A percentile compares a stretch with the other conserved stretches of the same genome.
Evolutionary conservation across 2,329 filamentous ascomycete genomes (phyloP).

Genomic region (Teratosphaeria nubilosa): DNA sequence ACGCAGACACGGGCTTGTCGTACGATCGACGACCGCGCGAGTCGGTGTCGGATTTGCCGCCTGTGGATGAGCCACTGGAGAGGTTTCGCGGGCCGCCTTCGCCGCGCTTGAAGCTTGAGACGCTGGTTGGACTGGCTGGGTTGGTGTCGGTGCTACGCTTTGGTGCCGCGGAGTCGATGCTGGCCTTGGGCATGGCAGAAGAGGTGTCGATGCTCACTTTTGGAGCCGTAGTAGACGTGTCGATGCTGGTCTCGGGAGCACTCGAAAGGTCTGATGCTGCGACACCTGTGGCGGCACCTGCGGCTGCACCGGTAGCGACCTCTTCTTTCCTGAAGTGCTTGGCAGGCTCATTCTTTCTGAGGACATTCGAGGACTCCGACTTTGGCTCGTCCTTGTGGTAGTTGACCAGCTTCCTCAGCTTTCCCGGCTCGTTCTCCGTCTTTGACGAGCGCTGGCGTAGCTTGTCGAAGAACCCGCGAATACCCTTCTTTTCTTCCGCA

Average conservation of each 20-base stretch:
- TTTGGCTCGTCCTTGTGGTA: not conserved
- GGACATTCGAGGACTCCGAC: not conserved
- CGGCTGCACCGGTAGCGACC: conserved; percentile 1
- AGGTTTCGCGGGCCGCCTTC: conserved; percentile 7
- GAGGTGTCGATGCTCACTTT: not conserved
- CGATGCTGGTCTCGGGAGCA: not conserved
- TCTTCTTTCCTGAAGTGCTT: conserved; percentile 2
- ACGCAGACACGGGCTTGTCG: not conserved
- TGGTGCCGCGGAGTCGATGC: not conserved
- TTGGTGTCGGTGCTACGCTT: not conserved
- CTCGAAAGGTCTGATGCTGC: not conserved
- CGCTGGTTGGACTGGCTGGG: conserved; percentile 7
- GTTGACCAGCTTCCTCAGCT: not conserved
- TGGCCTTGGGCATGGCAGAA: not conserved
- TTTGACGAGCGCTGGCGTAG: conserved; percentile 12
- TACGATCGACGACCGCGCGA: conserved; percentile 17
- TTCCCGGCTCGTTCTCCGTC: conserved; percentile 9
- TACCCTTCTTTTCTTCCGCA: conserved; percentile 15
- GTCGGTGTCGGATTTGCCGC: conserved; percentile 21
- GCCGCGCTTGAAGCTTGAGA: conserved; percentile 17
- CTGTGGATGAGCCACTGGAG: conserved; percentile 20
- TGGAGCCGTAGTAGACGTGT: not conserved
- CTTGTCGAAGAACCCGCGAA: conserved; percentile 22
- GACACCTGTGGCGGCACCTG: conserved; percentile 1
- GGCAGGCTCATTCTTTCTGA: not conserved